Base-by-base conservation (phyloP, 805 yeast species). In the Millerozyma miso region DNA sequence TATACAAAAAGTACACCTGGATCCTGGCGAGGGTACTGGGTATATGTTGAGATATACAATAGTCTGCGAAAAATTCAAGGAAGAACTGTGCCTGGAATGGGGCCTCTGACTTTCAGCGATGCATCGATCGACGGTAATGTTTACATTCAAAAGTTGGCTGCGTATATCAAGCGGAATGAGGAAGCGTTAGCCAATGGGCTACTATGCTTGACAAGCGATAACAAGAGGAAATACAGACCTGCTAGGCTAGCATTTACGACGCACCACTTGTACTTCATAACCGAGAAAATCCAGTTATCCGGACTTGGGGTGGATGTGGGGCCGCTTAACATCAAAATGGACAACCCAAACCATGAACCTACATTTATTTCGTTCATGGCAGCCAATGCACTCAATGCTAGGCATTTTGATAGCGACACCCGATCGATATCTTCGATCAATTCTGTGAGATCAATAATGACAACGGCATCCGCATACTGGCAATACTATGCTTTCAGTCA, bases 221-320 rank as follows among this genome's bases (percentile, higher is more conserved):
- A 54, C 36, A 41, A 55, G 20, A 34, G 44, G 16, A 63, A 59
- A 41, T 55, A 59, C 32, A 80, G 79, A 51, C 83, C 85, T 0
- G 74, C 77, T 12, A 60, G 85, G 44, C 63, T 82, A 17, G 73
- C 77, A 12, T 63, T 82, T 40, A 79, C 85, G 14, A 63, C 80
- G 19, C 88, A 81, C 56, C 87, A 82, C 55, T 63, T 81, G 20
- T 82, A 78, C 54, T 81, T 75, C 51, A 66, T 81, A 17, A 59
- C 79, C n/a, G 85, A 80, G 34, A 67, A 76, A 40, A 79, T 82
- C 60, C 80, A 68, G 65, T 69, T 43, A 42, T 76, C 56, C 61
- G 70, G 47, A 48, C 71, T 53, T 43, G 75, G 69, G 6, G 74
- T 70, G 19, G 76, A 71, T 23, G 79, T 81, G 7, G 88, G 88